These are phyloP conservation scores for Dryas alaskensis DNA, from an alignment of 306 rosid species.

Conservation along the genomic window DNA sequence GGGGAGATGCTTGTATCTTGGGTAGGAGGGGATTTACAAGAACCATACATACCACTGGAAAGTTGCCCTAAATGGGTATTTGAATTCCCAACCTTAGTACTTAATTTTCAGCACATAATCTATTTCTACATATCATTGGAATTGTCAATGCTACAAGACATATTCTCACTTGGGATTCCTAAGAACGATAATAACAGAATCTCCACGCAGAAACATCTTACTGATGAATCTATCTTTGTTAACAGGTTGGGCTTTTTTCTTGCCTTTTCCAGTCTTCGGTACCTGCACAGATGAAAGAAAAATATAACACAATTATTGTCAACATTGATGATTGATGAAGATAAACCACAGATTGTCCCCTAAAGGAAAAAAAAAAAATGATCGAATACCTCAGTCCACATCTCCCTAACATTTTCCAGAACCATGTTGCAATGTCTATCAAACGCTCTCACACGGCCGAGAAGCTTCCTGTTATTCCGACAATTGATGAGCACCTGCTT, in stretches of 20 bases:
- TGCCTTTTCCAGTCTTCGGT: constrained; percentile 86
- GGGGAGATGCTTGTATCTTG: not conserved
- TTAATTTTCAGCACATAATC: not conserved
- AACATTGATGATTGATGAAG: not conserved
- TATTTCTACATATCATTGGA: not conserved
- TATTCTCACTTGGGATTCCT: constrained; percentile 74
- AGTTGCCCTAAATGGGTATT: not conserved
- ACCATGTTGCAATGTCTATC: constrained; percentile 97
- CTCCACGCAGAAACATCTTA: constrained; percentile 89
- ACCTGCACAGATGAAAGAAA: constrained; percentile 41
- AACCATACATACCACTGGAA: not conserved
- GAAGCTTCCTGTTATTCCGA: constrained; percentile 78
- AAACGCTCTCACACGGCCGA: constrained; percentile 85
- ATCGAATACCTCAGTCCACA: constrained; percentile 82
- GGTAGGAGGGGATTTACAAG: not conserved
- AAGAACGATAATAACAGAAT: constrained; percentile 82
- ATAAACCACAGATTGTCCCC: not conserved
- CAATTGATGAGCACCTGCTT: constrained; percentile 82
- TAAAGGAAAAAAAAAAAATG: not conserved
- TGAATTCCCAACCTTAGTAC: not conserved
- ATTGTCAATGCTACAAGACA: not conserved
- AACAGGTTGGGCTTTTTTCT: constrained; percentile 86
- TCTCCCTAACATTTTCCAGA: constrained; percentile 89
- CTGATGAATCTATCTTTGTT: constrained; percentile 92
- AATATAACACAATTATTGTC: not conserved